Base-by-base conservation (phyloP, 306 rosid genomes). In the Cicer pinnatifidum region DNA sequence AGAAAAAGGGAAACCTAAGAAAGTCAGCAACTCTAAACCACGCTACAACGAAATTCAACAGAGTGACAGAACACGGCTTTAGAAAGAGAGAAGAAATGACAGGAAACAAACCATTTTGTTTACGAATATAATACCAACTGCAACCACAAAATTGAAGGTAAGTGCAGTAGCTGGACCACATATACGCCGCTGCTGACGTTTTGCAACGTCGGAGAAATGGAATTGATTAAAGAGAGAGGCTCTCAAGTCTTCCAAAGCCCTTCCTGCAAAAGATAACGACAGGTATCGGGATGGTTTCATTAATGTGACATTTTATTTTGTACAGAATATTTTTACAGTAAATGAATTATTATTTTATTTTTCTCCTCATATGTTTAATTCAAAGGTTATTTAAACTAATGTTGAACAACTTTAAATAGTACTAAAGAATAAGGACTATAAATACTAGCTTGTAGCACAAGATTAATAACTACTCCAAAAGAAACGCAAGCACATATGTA, bases 61-160 rank as follows among this genome's bases (percentile, higher is more conserved):
- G 43, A 47, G 45, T 48, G 57, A 41, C 11, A 54, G 43, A 47
- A 50, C 54, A 61, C 8, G 44, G 39, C 53, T 56, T 59, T 46
- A 62, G 28, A 51, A 19, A 38, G 51, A 20, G 50, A 7, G 69
- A 20, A 56, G 67, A 73, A 77, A 50, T 15, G 71, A 50, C 3
- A 52, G 78, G 44, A 80, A 56, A 84, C 96, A 0, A 63, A 92
- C 98, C 98, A 92, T 84, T 86, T 92, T 92, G 71, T 92, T 92
- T 82, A 84, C 58, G 81, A 92, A 92, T 83, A 92, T 90, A 78
- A 92, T 92, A 68, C 92, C 81, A 58, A 92, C 85, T 65, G 98
- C 98, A 78, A 88, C 92, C 59, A 90, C 64, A 84, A 92, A 92
- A 82, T 92, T 92, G 89, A 92, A 92, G 58, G 94, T 84, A 50